These are phyloP conservation scores for Aspergillus ustus DNA, from an alignment of 2,329 filamentous ascomycete species.

Conservation along the genomic window DNA sequence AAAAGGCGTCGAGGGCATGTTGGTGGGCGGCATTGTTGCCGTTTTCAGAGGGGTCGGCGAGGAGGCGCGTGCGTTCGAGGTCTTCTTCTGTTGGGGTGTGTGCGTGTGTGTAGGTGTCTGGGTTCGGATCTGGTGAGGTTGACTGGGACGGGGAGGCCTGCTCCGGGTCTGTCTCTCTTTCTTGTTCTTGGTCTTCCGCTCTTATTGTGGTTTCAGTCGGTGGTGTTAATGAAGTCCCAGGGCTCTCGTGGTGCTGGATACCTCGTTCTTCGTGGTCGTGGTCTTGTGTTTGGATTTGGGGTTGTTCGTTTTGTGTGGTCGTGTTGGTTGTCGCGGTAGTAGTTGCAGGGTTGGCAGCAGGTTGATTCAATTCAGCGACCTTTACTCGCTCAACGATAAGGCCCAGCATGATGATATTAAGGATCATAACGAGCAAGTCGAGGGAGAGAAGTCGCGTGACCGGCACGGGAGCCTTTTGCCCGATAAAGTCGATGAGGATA, in stretches of 20 bases:
- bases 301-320: neutral
- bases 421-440: slow-evolving; percentile 57
- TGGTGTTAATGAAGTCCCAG: slow-evolving; percentile 1
- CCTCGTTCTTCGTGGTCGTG: slow-evolving; percentile 66
- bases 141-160: slow-evolving; percentile 10
- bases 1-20: slow-evolving; percentile 45
- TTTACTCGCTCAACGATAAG: slow-evolving; percentile 58
- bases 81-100: slow-evolving; percentile 24
- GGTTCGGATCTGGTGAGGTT: neutral
- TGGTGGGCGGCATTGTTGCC: slow-evolving; percentile 27
- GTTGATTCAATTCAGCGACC: slow-evolving; percentile 38
- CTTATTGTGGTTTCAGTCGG: neutral
- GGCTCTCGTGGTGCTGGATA: slow-evolving; percentile 35
- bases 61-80: slow-evolving; percentile 36
- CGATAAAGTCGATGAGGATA: slow-evolving; percentile 67
- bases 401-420: slow-evolving; percentile 63
- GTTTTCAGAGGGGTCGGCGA: slow-evolving; percentile 40
- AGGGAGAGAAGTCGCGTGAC: slow-evolving; percentile 57
- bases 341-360: slow-evolving; percentile 17
- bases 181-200: slow-evolving; percentile 28
- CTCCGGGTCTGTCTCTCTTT: slow-evolving; percentile 42
- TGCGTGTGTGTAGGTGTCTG: slow-evolving; percentile 3
- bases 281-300: slow-evolving; percentile 48
- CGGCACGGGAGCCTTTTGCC: slow-evolving; percentile 61
- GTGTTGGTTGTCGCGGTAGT: slow-evolving; percentile 29